Evolutionary conservation across 192 early-diverging fungal species (phyloP), one percentile per base, ranked within the genome.

Genomic region (Cladochytrium replicatum): DNA sequence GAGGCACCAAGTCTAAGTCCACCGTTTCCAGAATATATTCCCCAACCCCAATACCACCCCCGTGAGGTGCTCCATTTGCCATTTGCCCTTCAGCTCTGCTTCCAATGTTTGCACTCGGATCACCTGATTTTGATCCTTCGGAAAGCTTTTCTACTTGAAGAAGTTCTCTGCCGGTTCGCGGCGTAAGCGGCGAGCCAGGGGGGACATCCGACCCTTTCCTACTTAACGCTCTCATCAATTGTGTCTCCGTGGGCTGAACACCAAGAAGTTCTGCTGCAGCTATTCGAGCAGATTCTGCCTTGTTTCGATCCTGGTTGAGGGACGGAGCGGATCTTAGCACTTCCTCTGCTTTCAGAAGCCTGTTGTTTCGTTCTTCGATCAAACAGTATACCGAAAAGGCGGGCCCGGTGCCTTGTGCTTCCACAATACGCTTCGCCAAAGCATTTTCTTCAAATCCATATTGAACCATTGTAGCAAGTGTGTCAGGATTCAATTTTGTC

Each of bases 351-450:
- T n/a, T n/a, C n/a, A n/a, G n/a, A n/a, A n/a, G n/a, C n/a, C n/a
- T n/a, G n/a, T 41, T 40, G 32, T 67, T 63, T 26, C 62, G 58
- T 39, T 72, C 70, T 7, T 27, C 24, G 2, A 72, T 47, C 55
- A 72, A 34, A 23, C 46, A 67, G 41, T 72, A 72, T 8, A 72
- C 47, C 13, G 66, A 46, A 48, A 69, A 68, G 2, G 65, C 61
- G n/a, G 70, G 58, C 6, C 55, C 63, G 9, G 37, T 46, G 15
- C 55, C 51, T 0, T 48, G 43, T n/a, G 27, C 19, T 13, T 41
- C 22, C 28, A 50, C 15, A 21, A 72, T 48, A 0, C 43, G 26
- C 23, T 47, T 50, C 38, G 53, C 59, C 2, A 55, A 53, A 19
- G 30, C 39, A 7, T 32, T 46, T 2, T 43, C 32, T 2, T 72